These are phyloP conservation scores for Ceriops decandra DNA, from an alignment of 345 rosid genomes.

Conservation along the genomic window DNA sequence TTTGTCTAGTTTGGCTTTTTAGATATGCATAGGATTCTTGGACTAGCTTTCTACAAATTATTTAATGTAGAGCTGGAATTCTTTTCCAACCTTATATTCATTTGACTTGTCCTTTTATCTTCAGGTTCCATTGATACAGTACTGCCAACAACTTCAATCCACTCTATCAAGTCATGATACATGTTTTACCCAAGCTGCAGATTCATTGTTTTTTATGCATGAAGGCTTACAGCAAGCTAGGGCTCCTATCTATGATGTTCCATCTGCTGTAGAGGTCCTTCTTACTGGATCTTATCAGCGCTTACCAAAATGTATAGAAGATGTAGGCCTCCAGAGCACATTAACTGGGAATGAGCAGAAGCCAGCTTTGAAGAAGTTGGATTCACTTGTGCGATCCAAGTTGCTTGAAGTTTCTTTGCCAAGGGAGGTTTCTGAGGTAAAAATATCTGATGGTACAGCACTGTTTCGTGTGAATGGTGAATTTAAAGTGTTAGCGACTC, in stretches of 20 bases:
- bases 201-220: constrained; percentile 92
- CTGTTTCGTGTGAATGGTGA: constrained; percentile 73
- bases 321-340: constrained; percentile 71
- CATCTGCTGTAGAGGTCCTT: constrained; percentile 83
- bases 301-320: constrained; percentile 86
- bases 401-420: constrained; percentile 82
- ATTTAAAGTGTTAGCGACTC: constrained; percentile 91
- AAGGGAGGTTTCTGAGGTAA: constrained; percentile 79
- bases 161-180: constrained; percentile 85
- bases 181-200: constrained; percentile 91
- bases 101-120: constrained; percentile 12
- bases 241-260: constrained; percentile 95
- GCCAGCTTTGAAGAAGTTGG: constrained; percentile 81
- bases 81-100: not conserved
- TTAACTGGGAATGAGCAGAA: constrained; percentile 77
- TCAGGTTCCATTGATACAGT: constrained; percentile 89
- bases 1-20: too few species aligned
- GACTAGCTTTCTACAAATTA: not conserved
- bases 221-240: constrained; percentile 98
- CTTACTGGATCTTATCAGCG: constrained; percentile 89
- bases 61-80: constrained; percentile 1
- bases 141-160: constrained; percentile 79
- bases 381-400: constrained; percentile 80
- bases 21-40: not conserved
- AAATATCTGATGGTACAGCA: constrained; percentile 83